Base-by-base conservation (phyloP, 257 asterid species). In the Scutellaria barbata region DNA sequence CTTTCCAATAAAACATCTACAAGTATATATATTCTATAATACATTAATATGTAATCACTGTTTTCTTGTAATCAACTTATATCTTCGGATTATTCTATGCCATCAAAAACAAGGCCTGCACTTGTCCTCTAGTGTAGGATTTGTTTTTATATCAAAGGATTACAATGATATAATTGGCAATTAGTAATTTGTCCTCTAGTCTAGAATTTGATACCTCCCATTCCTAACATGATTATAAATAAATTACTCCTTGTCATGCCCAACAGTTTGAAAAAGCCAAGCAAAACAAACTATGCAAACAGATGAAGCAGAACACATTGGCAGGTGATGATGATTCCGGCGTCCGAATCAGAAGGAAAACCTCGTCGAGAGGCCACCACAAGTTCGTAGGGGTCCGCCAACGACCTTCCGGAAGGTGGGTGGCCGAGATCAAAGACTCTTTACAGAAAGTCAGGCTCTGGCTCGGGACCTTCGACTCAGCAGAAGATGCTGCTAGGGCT, bases 351-450 rank as follows among this genome's bases (percentile, higher is more conserved):
- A 72, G 88, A 16, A 70, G 74, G 41, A 89, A 89, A 59, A 74
- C 92, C 0, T 78, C 90, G 33, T 79, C 92, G 0, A 79, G 96
- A 66, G 94, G 94, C 18, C 97, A 90, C 77, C 92, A 84, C 82
- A 85, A 86, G 73, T 90, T 76, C 7, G 93, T 90, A 0, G 97
- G 95, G 0, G 94, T 88, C 41, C 92, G 97, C 11, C 96, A 90
- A 41, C 72, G 97, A 22, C 96, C 97, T 0, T 88, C 96, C 0
- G 97, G 97, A 5, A 60, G 97, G n/a, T 90, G 97, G 97, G 97
- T 90, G 1, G 97, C 97, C 0, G 97, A 90, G 86, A 90, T 90
- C 66, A 90, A 90, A 47, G 94, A 90, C 76, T 90, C 97, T 1
- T 37, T 90, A 16, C 96, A 90, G 12, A 88, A 90, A 47, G 97